Evolutionary conservation across 805 yeast species (phyloP).

Genomic region (Saccharomycopsis selenospora): DNA sequence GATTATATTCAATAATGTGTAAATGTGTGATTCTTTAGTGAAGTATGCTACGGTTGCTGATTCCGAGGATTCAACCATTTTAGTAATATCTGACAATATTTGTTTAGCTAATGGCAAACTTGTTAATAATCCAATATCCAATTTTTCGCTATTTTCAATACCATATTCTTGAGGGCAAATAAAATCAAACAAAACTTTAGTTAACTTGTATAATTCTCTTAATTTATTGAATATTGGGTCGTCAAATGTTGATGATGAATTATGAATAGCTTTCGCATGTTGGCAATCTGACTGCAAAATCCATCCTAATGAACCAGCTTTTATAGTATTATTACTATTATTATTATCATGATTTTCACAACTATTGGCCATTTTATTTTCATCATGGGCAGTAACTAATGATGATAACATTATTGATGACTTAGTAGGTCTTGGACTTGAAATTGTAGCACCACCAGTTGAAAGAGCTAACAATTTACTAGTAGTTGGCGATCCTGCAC

Average conservation of each 20-base stretch:
- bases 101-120: constrained; percentile 90
- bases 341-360: constrained; percentile 1
- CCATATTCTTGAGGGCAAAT: constrained; percentile 99
- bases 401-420: not conserved
- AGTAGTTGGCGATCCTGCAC: constrained; percentile 2
- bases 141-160: constrained; percentile 86
- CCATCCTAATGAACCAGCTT: constrained; percentile 70
- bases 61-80: constrained; percentile 66
- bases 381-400: not conserved
- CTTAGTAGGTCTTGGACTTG: constrained; percentile 1
- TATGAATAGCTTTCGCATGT: constrained; percentile 23
- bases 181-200: constrained; percentile 92
- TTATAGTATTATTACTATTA: constrained; percentile 5
- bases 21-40: constrained; percentile 95
- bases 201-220: constrained; percentile 80
- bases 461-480: not conserved
- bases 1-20: constrained; percentile 82
- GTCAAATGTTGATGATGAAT: constrained; percentile 51
- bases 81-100: constrained; percentile 70
- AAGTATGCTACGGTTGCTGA: constrained; percentile 87
- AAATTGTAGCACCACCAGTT: not conserved
- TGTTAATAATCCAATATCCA: constrained; percentile 92
- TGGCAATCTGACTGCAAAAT: constrained; percentile 41
- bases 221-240: constrained; percentile 71
- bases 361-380: not conserved